A percentile compares a stretch with the other conserved stretches of the same genome.
Evolutionary conservation across 352 stramenopile genomes (phyloP).

Genomic region (Phytophthora pistaciae): DNA sequence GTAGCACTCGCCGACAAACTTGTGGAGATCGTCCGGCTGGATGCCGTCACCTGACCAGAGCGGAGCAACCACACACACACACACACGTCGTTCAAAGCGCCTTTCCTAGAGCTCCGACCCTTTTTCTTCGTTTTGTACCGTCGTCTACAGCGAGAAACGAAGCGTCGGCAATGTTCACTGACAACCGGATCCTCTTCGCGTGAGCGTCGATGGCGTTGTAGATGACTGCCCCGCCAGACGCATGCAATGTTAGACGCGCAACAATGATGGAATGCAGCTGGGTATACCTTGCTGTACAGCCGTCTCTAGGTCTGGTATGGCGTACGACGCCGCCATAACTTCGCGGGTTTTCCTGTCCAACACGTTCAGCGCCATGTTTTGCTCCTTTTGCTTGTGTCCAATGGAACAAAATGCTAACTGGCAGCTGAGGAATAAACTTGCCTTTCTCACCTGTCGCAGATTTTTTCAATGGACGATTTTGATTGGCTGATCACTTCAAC

Average conservation of each 20-base stretch:
- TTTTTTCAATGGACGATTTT: background rate
- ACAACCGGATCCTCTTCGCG: slow-evolving; percentile 55
- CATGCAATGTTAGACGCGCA: too few relatives aligned
- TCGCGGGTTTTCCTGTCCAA: slow-evolving; percentile 51
- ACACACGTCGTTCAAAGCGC: background rate
- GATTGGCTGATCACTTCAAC: slow-evolving; percentile 7
- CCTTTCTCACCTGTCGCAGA: slow-evolving; percentile 33
- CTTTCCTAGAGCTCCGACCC: background rate
- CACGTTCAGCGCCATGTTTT: slow-evolving; percentile 31
- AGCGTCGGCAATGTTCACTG: slow-evolving; percentile 47
- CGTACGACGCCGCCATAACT: slow-evolving; percentile 66
- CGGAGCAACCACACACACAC: background rate
- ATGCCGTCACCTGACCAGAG: slow-evolving; percentile 70
- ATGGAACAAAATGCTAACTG: slow-evolving; percentile 20
- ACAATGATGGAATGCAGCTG: too few relatives aligned
- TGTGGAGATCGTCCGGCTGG: slow-evolving; percentile 51
- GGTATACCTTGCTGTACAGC: slow-evolving; percentile 73
- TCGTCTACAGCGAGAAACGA: slow-evolving; percentile 80
- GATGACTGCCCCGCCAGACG: slow-evolving; percentile 45
- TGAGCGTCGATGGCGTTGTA: slow-evolving; percentile 81
- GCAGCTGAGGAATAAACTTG: slow-evolving; percentile 9
- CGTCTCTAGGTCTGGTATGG: slow-evolving; percentile 60
- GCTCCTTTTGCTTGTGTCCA: slow-evolving; percentile 11
- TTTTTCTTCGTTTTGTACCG: slow-evolving; percentile 41
- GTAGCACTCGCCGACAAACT: slow-evolving; percentile 53